Evolutionary conservation across 129 eudicot genomes (phyloP), one percentile per base, ranked within the genome.

Genomic region (Centaurea solstitialis): DNA sequence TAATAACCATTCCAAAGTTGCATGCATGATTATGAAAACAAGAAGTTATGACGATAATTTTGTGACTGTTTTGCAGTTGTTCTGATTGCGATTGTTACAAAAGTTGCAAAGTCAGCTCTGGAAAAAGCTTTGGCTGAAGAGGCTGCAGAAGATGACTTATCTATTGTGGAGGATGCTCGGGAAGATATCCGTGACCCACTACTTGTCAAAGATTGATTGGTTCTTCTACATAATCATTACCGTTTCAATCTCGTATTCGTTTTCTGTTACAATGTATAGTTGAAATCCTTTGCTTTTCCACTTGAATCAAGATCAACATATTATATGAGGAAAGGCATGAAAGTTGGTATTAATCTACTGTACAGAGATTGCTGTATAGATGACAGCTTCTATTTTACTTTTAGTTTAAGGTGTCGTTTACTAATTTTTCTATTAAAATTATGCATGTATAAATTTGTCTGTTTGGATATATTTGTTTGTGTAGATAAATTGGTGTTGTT

Each of bases 51-150:
- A 12, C 33, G 12, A 22, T 41, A 4, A 72, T 72, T 72, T n/a
- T 23, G 20, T 15, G 61, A 26, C 17, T 6, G 80, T 85, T 53
- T 82, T 86, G 84, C 92, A 94, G 98, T 81, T 82, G 41, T 88
- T 80, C 41, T 94, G 39, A 79, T 91, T 70, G 80, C 84, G 57
- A 83, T 90, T 64, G 89, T 94, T 43, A 94, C 88, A 10, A 90
- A 81, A 87, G 98, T 94, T 80, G 98, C 98, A 17, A 94, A 91
- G 82, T 70, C 89, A 24, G 97, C 97, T 76, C 83, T 94, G 40
- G 98, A 91, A 10, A 94, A 91, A 53, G 98, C 97, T 6, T 83
- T 94, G 79, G 91, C 88, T 21, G 97, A 94, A 90, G 88, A 83
- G 12, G 47, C 47, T 41, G 62, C 62, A 15, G 62, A 53, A 2